Evolutionary conservation across 2,329 filamentous ascomycete species (phyloP).

Genomic region (Calycina herbarum): DNA sequence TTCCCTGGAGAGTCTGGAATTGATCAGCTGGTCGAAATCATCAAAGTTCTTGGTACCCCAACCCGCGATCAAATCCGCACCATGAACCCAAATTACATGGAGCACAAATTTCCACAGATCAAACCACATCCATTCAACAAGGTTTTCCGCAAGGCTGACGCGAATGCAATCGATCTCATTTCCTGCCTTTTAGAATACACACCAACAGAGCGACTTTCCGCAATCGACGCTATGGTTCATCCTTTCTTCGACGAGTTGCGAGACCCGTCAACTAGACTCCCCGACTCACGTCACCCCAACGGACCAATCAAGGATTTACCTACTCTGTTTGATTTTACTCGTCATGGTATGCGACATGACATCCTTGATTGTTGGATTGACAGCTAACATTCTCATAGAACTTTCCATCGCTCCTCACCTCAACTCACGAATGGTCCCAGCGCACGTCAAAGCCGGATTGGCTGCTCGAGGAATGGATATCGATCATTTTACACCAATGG

Average conservation of each 20-base stretch:
- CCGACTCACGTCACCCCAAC: conserved; percentile 88
- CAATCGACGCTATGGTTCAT: conserved; percentile 95
- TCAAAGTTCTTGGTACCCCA: conserved; percentile 96
- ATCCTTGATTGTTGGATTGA: conserved; percentile 7
- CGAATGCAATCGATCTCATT: conserved; percentile 91
- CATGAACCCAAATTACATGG: conserved; percentile 99
- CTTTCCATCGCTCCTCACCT: conserved; percentile 90
- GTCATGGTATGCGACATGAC: conserved; percentile 66
- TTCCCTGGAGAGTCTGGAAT: conserved; percentile 99
- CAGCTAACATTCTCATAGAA: conserved; percentile 55
- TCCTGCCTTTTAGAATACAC: conserved; percentile 94
- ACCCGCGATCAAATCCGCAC: conserved; percentile 98
- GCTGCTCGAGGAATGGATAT: conserved; percentile 82
- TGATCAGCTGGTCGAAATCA: conserved; percentile 97
- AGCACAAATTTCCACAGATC: conserved; percentile 99
- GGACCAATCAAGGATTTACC: conserved; percentile 80
- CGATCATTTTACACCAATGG: conserved; percentile 87
- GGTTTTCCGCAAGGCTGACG: conserved; percentile 95
- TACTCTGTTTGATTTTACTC: conserved; percentile 87
- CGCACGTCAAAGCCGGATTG: conserved; percentile 74
- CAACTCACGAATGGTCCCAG: conserved; percentile 84
- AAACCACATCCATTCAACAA: conserved; percentile 99
- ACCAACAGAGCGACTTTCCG: conserved; percentile 88
- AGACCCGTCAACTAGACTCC: conserved; percentile 85
- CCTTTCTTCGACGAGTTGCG: conserved; percentile 98